These are phyloP conservation scores for Aspergillus sp. DNA, from an alignment of 2,329 filamentous ascomycete genomes.

Conservation along the genomic window DNA sequence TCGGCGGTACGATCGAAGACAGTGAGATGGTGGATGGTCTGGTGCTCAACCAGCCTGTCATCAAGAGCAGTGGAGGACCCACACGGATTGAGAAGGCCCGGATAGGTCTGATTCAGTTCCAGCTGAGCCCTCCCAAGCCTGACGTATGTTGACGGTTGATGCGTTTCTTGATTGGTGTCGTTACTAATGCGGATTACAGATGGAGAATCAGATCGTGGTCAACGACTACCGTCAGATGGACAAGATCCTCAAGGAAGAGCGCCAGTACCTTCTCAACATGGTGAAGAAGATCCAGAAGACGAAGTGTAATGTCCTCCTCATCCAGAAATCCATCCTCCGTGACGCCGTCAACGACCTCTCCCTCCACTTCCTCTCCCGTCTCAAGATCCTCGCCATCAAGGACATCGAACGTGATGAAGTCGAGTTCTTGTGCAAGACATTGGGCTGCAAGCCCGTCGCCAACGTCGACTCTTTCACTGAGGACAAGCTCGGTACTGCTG, in stretches of 20 bases:
- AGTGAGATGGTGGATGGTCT: slow-evolving; percentile 95
- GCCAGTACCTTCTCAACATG: slow-evolving; percentile 95
- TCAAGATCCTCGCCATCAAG: slow-evolving; percentile 93
- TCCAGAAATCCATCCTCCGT: slow-evolving; percentile 96
- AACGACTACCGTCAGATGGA: slow-evolving; percentile 99
- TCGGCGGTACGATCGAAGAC: slow-evolving; percentile 96
- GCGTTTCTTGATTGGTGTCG: not conserved
- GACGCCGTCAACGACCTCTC: slow-evolving; percentile 98
- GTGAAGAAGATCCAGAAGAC: slow-evolving; percentile 99
- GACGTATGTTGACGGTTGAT: slow-evolving; percentile 60
- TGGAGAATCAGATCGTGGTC: slow-evolving; percentile 99
- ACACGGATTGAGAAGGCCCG: slow-evolving; percentile 93
- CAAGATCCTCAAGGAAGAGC: slow-evolving; percentile 99
- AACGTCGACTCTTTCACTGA: slow-evolving; percentile 98
- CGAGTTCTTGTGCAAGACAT: slow-evolving; percentile 98
- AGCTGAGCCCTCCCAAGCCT: slow-evolving; percentile 95
- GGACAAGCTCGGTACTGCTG: slow-evolving; percentile 92
- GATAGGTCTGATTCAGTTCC: slow-evolving; percentile 97
- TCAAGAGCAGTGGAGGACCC: slow-evolving; percentile 91
- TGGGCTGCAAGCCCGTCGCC: slow-evolving; percentile 97
- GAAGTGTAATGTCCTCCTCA: slow-evolving; percentile 97
- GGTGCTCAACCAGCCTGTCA: slow-evolving; percentile 84
- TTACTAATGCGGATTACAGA: slow-evolving; percentile 50
- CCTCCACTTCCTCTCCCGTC: slow-evolving; percentile 94
- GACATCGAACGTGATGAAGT: slow-evolving; percentile 98